Evolutionary conservation across 257 asterid genomes (phyloP), one percentile per base, ranked within the genome.

Genomic region (Jasminum sambac): DNA sequence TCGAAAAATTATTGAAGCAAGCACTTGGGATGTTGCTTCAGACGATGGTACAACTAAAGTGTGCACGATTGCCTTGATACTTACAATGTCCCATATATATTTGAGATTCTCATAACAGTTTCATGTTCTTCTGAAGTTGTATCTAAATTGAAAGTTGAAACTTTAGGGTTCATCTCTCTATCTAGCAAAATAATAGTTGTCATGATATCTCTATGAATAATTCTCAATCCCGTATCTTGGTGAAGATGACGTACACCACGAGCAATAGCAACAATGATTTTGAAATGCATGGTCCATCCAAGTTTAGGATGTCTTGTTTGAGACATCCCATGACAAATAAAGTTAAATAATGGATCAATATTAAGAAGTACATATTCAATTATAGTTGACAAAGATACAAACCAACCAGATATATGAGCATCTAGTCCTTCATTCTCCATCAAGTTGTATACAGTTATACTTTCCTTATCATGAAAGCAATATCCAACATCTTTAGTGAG

Each of bases 401-500:
- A n/a, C n/a, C n/a, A n/a, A n/a, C n/a, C n/a, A n/a, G n/a, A n/a
- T n/a, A n/a, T n/a, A n/a, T n/a, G n/a, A n/a, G n/a, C n/a, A n/a
- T n/a, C n/a, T n/a, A n/a, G n/a, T n/a, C n/a, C n/a, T n/a, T n/a
- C n/a, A n/a, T n/a, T n/a, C n/a, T n/a, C n/a, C n/a, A n/a, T n/a
- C n/a, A n/a, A n/a, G n/a, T n/a, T n/a, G n/a, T n/a, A n/a, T n/a
- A n/a, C n/a, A n/a, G n/a, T n/a, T n/a, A n/a, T n/a, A 46, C 37
- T 2, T 11, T 39, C 37, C 21, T n/a, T 17, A 30, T 41, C 26
- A 67, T 59, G 13, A 11, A 59, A 41, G 73, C 64, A 67, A 38
- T 67, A 73, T 44, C 77, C 77, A 19, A 74, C 41, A 26, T 41
- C 23, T 74, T 42, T n/a, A n/a, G n/a, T n/a, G n/a, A n/a, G n/a